Evolutionary conservation across 2,329 filamentous ascomycete species (phyloP).

Genomic region (Ophiostoma sp.): DNA sequence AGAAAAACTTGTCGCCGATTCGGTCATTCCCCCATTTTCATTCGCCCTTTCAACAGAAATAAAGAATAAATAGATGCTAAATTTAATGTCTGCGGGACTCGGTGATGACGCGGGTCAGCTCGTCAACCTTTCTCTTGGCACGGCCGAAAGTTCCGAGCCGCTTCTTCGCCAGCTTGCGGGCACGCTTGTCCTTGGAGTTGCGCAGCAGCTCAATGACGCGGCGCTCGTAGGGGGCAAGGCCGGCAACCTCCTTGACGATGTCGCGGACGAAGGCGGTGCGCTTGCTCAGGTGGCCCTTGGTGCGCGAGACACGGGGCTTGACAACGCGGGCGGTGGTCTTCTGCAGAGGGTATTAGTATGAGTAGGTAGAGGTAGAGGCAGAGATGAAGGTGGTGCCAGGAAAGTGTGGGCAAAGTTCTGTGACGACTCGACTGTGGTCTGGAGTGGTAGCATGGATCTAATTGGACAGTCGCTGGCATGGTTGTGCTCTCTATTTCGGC

Average conservation of each 20-base stretch:
- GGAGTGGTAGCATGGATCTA: neutral
- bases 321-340: conserved; percentile 75
- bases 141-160: conserved; percentile 98
- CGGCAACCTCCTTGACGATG: conserved; percentile 97
- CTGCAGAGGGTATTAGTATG: conserved; percentile 38
- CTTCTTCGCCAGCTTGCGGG: conserved; percentile 99
- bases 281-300: conserved; percentile 96
- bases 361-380: neutral
- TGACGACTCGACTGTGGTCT: neutral
- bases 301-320: conserved; percentile 74
- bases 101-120: conserved; percentile 96
- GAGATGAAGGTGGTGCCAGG: neutral
- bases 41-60: neutral
- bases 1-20: neutral
- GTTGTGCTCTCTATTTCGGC: neutral
- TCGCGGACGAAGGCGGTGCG: conserved; percentile 94
- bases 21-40: conserved; percentile 7
- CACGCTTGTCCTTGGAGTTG: conserved; percentile 99
- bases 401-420: neutral
- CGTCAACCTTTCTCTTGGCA: conserved; percentile 99
- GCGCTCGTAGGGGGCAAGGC: conserved; percentile 92
- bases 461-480: neutral
- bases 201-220: conserved; percentile 98
- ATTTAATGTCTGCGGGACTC: conserved; percentile 74
- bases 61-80: neutral